Evolutionary conservation across 192 early-diverging fungal genomes (phyloP), one percentile per base, ranked within the genome.

Genomic region (Coemansia sp.): DNA sequence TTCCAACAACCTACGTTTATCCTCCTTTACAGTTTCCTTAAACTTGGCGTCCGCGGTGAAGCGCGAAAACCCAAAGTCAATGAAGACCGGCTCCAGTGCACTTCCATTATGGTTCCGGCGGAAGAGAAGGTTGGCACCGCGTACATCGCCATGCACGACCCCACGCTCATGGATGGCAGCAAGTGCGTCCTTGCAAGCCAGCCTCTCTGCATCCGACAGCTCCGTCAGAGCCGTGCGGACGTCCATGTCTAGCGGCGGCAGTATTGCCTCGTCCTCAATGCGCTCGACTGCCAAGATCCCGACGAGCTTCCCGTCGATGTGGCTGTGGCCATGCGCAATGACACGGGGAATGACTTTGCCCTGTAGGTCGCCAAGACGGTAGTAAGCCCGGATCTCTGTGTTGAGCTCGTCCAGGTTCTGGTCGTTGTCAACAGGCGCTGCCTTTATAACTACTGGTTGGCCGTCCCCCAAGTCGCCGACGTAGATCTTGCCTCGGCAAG

Each of bases 81-180:
- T 65, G 39, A 65, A 43, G 3, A 65, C 49, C 1, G 63, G 63
- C 38, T 5, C 5, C 5, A 36, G 35, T 0, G 8, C 1, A 4
- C 34, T 34, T 4, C 63, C 52, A 10, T 11, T 2, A 1, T 30
- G 14, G 15, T 0, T 36, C 10, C 2, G 36, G 1, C 51, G 34
- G 52, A 55, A 55, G 0, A 65, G 24, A 0, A 65, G 51, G 14
- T 65, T 65, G 20, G 63, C 49, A 23, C 51, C 52, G 20, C 63
- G 51, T 2, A 65, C 24, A 26, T 56, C 49, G 23, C 63, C 36
- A 21, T 65, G 63, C 3, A 39, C 38, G 7, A 65, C 63, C n/a
- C 51, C 63, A 20, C 63, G 52, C 9, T 20, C 30, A 38, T 53
- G 51, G 38, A 52, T 53, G 3, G 38, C 45, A 5, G 14, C 5